phyloP scores from a whole-genome alignment of 345 rosid species.

The Eucalyptus paniculata region DNA sequence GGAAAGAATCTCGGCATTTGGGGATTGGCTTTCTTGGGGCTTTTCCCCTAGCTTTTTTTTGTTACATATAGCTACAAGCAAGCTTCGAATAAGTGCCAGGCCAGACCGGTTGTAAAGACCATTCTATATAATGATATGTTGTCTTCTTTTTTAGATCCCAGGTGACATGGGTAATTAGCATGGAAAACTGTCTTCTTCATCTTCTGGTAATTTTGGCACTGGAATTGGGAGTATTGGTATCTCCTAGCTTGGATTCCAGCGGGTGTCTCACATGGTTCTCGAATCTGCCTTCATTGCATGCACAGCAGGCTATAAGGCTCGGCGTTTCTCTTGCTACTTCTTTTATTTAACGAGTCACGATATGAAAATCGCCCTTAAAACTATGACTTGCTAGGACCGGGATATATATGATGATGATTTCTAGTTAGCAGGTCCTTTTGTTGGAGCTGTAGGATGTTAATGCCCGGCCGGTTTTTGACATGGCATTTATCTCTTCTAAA shows the following conservation, averaged over 20 bases:
- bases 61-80: not conserved
- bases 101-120: not conserved
- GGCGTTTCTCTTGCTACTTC: not conserved
- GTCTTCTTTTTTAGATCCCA: slow-evolving; percentile 1
- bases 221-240: not conserved
- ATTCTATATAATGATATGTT: not conserved
- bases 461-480: not conserved
- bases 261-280: too few species aligned
- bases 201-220: not conserved
- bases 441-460: not conserved
- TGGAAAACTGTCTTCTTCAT: not conserved
- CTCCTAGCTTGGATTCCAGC: not conserved
- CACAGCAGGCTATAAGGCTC: too few species aligned
- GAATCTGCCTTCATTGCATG: too few species aligned
- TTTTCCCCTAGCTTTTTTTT: not conserved
- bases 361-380: not conserved
- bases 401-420: not conserved
- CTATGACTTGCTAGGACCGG: not conserved
- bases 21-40: not conserved
- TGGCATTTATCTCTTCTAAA: not conserved
- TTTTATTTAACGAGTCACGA: not conserved
- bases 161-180: not conserved
- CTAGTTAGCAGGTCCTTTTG: not conserved
- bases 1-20: not conserved
- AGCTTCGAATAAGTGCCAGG: not conserved